Percentiles rank a stretch among this genome's conserved stretches.
These are phyloP conservation scores for Mycena sp. DNA, from an alignment of 1,284 basidiomycete species.

Conservation along the genomic window DNA sequence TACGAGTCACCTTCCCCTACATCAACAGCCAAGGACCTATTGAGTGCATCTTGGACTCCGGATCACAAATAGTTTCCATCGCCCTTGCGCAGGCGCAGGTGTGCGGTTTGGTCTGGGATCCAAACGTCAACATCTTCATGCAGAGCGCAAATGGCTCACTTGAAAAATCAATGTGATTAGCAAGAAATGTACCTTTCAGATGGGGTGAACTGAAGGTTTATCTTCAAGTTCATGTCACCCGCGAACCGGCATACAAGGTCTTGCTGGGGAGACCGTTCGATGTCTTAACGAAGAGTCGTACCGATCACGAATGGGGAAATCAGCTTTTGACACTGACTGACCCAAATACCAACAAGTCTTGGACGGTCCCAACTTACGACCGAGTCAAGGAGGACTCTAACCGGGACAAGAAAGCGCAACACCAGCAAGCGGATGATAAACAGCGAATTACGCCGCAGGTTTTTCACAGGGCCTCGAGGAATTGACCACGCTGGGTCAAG, in stretches of 20 bases:
- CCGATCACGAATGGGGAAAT: too few relatives aligned
- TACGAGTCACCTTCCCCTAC: too few relatives aligned
- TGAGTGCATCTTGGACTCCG: slow-evolving; percentile 4
- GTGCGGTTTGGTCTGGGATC: slow-evolving; percentile 3
- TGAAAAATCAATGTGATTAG: not conserved
- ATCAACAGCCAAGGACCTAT: too few relatives aligned
- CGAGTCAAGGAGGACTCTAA: too few relatives aligned
- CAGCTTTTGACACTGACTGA: slow-evolving; percentile 15
- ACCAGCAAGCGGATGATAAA: not conserved
- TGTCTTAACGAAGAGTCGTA: too few relatives aligned
- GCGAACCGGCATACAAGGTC: too few relatives aligned
- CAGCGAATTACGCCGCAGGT: not conserved
- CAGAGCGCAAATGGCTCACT: not conserved
- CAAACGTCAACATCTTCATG: slow-evolving; percentile 7
- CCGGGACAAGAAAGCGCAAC: not conserved
- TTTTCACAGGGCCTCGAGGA: slow-evolving; percentile 22
- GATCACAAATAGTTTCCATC: slow-evolving; percentile 16
- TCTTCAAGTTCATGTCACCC: too few relatives aligned
- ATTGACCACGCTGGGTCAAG: too few relatives aligned
- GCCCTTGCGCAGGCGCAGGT: not conserved
- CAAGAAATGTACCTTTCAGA: not conserved
- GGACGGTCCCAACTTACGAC: not conserved
- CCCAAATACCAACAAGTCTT: not conserved
- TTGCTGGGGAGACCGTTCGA: too few relatives aligned
- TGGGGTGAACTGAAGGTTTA: slow-evolving; percentile 14